Conservation (phyloP, 176 grass and related monocot species). For the Neostapfia colusana region DNA sequence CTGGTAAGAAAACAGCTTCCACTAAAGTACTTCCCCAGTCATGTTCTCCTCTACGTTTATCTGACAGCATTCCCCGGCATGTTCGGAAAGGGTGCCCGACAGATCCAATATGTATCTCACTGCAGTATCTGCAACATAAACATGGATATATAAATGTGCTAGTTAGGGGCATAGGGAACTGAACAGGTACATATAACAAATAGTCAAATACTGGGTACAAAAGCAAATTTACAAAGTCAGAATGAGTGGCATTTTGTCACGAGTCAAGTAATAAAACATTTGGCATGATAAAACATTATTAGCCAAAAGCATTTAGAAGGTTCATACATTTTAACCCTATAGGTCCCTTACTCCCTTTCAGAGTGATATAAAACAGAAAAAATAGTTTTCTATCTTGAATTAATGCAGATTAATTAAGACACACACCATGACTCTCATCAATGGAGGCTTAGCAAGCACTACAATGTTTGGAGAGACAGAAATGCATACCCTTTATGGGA, state of each 20-base stretch:
- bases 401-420: slow-evolving; percentile 2
- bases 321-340: neutral
- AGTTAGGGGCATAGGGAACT: neutral
- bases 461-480: neutral
- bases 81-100: slow-evolving; percentile 82
- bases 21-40: slow-evolving; percentile 70
- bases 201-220: neutral
- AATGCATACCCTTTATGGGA: neutral
- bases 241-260: neutral
- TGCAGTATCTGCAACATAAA: slow-evolving; percentile 66
- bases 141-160: neutral
- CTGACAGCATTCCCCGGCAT: slow-evolving; percentile 65
- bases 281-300: neutral
- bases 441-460: slow-evolving; percentile 4
- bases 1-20: slow-evolving; percentile 75
- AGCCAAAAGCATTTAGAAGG: neutral
- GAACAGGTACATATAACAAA: neutral
- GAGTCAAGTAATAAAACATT: slow-evolving; percentile 2
- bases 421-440: slow-evolving; percentile 1
- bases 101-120: slow-evolving; percentile 78
- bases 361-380: neutral
- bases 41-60: slow-evolving; percentile 67
- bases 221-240: neutral
- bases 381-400: neutral
- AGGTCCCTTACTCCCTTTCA: neutral